Percentiles rank a stretch among this genome's conserved stretches.
Evolutionary conservation across 345 rosid species (phyloP).

Genomic region (Salix udensis): DNA sequence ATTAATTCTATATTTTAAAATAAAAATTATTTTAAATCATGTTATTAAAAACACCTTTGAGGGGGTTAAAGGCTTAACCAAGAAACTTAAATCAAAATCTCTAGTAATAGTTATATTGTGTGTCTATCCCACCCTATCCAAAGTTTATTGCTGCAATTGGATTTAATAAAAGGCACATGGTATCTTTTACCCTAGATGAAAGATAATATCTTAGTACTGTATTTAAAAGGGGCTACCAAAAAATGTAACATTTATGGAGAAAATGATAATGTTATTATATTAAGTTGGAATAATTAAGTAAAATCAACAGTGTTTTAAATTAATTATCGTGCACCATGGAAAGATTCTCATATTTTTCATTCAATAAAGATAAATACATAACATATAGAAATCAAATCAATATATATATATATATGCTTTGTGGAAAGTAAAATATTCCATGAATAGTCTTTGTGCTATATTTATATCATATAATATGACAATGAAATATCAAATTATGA

Average conservation of each 20-base stretch:
- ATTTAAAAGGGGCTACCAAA: no score
- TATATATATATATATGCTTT: neutral
- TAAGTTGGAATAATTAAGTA: neutral
- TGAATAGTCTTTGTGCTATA: slow-evolving; percentile 4
- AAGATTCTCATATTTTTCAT: slow-evolving; percentile 17
- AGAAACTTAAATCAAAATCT: no score
- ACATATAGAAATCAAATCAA: neutral
- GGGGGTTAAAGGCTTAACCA: no score
- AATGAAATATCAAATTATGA: slow-evolving; percentile 14
- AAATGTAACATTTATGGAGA: neutral
- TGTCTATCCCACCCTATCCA: neutral
- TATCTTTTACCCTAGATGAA: no score
- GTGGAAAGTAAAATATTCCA: slow-evolving; percentile 31
- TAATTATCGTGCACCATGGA: neutral
- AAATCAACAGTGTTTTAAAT: neutral
- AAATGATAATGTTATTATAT: neutral
- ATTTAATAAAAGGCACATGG: neutral
- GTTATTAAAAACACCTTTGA: no score
- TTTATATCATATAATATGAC: slow-evolving; percentile 11
- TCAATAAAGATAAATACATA: neutral
- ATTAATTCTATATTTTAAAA: no score
- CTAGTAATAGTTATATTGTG: neutral
- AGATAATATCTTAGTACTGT: no score
- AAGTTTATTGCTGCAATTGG: neutral
- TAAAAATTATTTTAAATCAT: no score